Conservation (phyloP, 75 land plant species). For the Selaginella moellendorffii region DNA sequence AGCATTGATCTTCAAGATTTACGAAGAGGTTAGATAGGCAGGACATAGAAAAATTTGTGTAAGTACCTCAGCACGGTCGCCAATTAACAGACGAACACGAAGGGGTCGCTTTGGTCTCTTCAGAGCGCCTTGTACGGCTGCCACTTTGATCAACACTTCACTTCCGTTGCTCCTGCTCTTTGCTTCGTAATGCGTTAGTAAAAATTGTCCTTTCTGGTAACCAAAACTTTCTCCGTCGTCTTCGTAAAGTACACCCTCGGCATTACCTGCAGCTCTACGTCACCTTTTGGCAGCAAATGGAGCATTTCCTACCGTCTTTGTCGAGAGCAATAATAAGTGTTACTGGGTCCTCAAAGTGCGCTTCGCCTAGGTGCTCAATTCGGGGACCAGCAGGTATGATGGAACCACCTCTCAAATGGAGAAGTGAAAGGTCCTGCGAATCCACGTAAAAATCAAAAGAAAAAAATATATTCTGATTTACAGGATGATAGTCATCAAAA, state of each 20-base stretch:
- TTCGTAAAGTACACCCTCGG: conserved; percentile 76
- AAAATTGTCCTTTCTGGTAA: conserved; percentile 42
- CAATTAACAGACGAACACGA: conserved; percentile 54
- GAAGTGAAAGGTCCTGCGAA: conserved; percentile 63
- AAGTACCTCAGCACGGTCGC: conserved; percentile 53
- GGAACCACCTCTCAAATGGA: conserved; percentile 81
- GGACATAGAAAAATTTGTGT: background rate
- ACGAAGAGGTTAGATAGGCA: no score
- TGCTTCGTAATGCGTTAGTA: conserved; percentile 68
- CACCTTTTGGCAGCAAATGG: no score
- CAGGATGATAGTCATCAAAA: conserved; percentile 71
- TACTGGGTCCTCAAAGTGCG: conserved; percentile 40
- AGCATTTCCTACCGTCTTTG: conserved; percentile 36
- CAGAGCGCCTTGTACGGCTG: conserved; percentile 48
- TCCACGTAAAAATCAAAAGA: no score
- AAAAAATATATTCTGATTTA: no score
- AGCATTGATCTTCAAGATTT: conserved; percentile 38
- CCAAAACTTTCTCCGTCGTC: conserved; percentile 90
- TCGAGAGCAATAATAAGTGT: conserved; percentile 75
- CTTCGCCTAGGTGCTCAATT: conserved; percentile 52
- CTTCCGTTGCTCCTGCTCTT: conserved; percentile 13
- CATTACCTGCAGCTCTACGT: conserved; percentile 33
- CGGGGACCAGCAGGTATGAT: conserved; percentile 70
- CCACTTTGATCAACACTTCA: conserved; percentile 45
- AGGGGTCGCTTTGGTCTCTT: conserved; percentile 62